Conservation (phyloP, 176 grass and related monocot genomes). For the Avena insularis region DNA sequence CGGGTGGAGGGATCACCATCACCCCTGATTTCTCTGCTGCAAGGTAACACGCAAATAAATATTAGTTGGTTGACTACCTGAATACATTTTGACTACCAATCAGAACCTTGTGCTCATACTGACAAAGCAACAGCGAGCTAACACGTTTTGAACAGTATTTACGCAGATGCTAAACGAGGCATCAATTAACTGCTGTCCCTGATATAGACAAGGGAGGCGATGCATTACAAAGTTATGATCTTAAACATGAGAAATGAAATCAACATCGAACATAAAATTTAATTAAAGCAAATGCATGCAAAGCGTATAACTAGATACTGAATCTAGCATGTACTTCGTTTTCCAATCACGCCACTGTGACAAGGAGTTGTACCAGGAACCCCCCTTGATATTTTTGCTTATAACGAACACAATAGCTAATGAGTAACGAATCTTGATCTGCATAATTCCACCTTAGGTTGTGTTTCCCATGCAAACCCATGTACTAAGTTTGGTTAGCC, state of each 20-base stretch:
- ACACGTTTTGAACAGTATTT: not conserved
- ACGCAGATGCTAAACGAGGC: not conserved
- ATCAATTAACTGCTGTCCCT: not conserved
- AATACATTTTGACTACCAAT: not conserved
- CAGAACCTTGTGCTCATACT: not conserved
- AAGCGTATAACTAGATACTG: not conserved
- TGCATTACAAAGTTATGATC: not conserved
- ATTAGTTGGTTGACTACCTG: not conserved
- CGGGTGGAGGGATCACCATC: slow-evolving; percentile 82
- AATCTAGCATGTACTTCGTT: not conserved
- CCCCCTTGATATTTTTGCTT: not conserved
- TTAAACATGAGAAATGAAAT: not conserved
- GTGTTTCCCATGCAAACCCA: not conserved
- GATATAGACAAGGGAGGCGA: not conserved
- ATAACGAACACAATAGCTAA: not conserved
- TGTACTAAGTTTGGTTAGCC: not conserved
- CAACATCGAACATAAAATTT: not conserved
- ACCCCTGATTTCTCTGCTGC: slow-evolving; percentile 4
- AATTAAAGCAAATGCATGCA: not conserved
- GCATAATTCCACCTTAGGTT: not conserved
- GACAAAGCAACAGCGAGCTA: not conserved
- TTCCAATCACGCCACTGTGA: not conserved
- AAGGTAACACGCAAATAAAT: not conserved
- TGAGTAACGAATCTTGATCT: not conserved
- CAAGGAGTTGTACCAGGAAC: not conserved